phyloP scores from a whole-genome alignment of 345 rosid species.

The Eucalyptus victrix region DNA sequence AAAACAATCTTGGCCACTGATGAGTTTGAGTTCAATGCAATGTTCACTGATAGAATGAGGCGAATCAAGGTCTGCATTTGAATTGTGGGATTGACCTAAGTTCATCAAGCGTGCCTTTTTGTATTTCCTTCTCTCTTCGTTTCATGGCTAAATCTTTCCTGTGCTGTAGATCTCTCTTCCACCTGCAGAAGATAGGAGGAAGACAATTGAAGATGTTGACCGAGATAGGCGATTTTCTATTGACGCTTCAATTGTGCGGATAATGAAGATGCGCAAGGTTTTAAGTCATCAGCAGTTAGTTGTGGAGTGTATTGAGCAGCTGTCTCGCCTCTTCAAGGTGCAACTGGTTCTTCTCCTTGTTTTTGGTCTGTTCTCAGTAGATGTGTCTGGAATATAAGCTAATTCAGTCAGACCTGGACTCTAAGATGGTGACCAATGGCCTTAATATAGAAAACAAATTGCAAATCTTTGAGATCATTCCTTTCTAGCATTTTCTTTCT shows the following conservation, averaged over 20 bases:
- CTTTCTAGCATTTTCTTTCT: background rate
- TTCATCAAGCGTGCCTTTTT: background rate
- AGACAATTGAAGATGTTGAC: constrained; percentile 21
- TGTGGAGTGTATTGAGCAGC: constrained; percentile 21
- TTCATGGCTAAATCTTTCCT: background rate
- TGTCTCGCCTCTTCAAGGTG: constrained; percentile 23
- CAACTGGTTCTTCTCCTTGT: background rate
- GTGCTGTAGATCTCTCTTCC: constrained; percentile 21
- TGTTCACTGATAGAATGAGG: constrained; percentile 24
- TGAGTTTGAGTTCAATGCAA: constrained; percentile 17
- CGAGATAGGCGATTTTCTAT: constrained; percentile 19
- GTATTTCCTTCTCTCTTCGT: background rate
- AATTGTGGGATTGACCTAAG: background rate
- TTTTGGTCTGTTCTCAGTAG: background rate
- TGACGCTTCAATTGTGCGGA: constrained; percentile 31
- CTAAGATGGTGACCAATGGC: background rate
- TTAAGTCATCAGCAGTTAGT: constrained; percentile 26
- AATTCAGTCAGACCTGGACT: background rate
- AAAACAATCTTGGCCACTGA: constrained; percentile 17
- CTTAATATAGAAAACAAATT: background rate
- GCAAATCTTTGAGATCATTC: background rate
- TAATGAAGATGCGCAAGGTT: constrained; percentile 35
- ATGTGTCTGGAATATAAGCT: background rate
- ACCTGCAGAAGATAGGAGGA: constrained; percentile 18
- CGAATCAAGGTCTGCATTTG: constrained; percentile 21